Evolutionary conservation across 2,329 filamentous ascomycete genomes (phyloP), one percentile per base, ranked within the genome.

Genomic region (Pseudogymnoascus sp.): DNA sequence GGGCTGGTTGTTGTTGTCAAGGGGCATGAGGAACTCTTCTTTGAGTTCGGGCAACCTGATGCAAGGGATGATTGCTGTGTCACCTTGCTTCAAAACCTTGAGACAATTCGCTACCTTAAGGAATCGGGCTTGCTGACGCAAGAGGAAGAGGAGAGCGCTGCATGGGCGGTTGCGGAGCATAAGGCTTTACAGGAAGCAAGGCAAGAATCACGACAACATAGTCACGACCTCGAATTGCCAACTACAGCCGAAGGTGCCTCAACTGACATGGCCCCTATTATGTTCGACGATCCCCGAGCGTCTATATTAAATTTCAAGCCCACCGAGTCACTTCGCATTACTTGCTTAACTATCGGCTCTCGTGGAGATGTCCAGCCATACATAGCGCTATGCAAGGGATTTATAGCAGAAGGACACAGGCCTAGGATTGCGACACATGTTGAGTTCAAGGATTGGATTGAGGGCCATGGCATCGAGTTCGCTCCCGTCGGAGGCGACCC

Each of bases 351-450:
- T 0, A 99, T 99, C 67, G 95, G 95, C 15, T 97, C 93, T 11
- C 84, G 95, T 65, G 95, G 95, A 23, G 95, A 99, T 73, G 93
- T 99, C 3, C 95, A 99, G 74, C 95, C 95, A 0, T 99, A 97
- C 74, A 97, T 99, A 73, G 92, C 95, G 0, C 80, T 99, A 0
- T 97, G 95, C 78, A 97, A 96, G 73, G 91, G 90, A 0, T 79
- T 99, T 1, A 76, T 96, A 44, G 89, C 88, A 0, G 93, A 99
- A 69, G 95, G 95, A 0, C 95, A 99, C 75, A 85, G 83, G 66
- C 84, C 89, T 15, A 87, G 85, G 67, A 99, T 99, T 69, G 95
- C 93, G 10, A 97, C 95, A 0, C 95, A 99, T 73, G 82, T 80
- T 23, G 93, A 97, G 74, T 99, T 99, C 71, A 87, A 89, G 69